Conservation (phyloP, 2,329 filamentous ascomycete genomes). For the Gaeumannomyces tritici region DNA sequence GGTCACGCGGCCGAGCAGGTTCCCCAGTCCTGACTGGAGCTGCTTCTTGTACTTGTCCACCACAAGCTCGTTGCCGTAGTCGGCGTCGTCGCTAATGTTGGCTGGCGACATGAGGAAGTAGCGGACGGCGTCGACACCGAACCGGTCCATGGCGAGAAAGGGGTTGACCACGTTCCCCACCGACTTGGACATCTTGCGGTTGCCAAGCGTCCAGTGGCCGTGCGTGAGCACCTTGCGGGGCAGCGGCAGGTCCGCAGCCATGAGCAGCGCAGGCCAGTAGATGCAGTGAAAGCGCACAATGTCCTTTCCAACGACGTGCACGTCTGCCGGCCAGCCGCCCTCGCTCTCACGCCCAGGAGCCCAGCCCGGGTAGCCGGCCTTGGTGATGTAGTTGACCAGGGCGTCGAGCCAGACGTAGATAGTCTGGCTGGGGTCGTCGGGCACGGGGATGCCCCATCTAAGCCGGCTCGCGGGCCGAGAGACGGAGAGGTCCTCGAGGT, state of each 20-base stretch:
- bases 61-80: constrained; percentile 75
- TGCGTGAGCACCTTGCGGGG: constrained; percentile 79
- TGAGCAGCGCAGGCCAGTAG: constrained; percentile 94
- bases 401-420: constrained; percentile 99
- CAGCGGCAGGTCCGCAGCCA: constrained; percentile 73
- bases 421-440: constrained; percentile 74
- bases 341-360: constrained; percentile 50
- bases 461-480: constrained; percentile 73
- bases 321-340: constrained; percentile 78
- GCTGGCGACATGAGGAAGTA: constrained; percentile 82
- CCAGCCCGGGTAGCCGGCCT: constrained; percentile 73
- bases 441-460: constrained; percentile 82
- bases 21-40: constrained; percentile 70
- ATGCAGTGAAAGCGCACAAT: constrained; percentile 94
- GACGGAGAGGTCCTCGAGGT: constrained; percentile 74
- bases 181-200: constrained; percentile 93
- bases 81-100: constrained; percentile 65
- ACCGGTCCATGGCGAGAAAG: constrained; percentile 81
- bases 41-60: constrained; percentile 69
- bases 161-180: constrained; percentile 93
- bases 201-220: constrained; percentile 89
- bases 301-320: constrained; percentile 93
- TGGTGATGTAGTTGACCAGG: constrained; percentile 86
- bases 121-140: constrained; percentile 77
- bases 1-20: constrained; percentile 63